phyloP scores from a whole-genome alignment of 2,329 filamentous ascomycete genomes.

The Pyrenochaeta sp. region DNA sequence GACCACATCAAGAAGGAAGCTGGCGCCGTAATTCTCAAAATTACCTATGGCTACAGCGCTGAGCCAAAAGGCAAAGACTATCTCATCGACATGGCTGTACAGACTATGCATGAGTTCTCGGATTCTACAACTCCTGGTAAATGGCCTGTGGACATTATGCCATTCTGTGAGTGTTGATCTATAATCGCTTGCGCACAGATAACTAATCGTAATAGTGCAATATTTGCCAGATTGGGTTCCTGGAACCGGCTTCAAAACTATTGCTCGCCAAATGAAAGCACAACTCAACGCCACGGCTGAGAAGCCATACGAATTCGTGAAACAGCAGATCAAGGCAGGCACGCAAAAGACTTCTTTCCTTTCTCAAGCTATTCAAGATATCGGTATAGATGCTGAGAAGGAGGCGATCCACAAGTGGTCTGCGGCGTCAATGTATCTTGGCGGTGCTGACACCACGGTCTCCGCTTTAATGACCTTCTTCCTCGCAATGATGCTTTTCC shows the following conservation, averaged over 20 bases:
- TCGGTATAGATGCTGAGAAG: constrained; percentile 35
- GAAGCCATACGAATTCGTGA: constrained; percentile 54
- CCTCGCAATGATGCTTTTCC: constrained; percentile 61
- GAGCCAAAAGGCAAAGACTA: constrained; percentile 51
- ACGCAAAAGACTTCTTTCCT: constrained; percentile 48
- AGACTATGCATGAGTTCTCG: constrained; percentile 52
- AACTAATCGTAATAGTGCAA: constrained; percentile 28
- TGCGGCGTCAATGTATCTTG: constrained; percentile 52
- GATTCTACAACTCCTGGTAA: constrained; percentile 51
- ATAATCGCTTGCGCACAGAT: neutral
- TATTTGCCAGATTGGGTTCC: constrained; percentile 57
- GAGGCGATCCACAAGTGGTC: constrained; percentile 52
- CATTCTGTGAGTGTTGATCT: constrained; percentile 41
- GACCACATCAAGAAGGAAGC: constrained; percentile 36
- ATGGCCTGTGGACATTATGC: constrained; percentile 58
- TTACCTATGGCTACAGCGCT: constrained; percentile 53
- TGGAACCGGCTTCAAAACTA: constrained; percentile 42
- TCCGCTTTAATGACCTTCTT: constrained; percentile 55
- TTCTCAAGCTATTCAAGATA: constrained; percentile 47
- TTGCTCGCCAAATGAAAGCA: constrained; percentile 24
- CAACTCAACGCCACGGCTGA: constrained; percentile 25
- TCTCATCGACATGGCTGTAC: constrained; percentile 52
- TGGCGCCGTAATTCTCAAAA: constrained; percentile 35
- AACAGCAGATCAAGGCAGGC: constrained; percentile 47
- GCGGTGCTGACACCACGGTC: constrained; percentile 55